phyloP scores from a whole-genome alignment of 2,329 filamentous ascomycete genomes.

The Emmonsiellopsis sp. region DNA sequence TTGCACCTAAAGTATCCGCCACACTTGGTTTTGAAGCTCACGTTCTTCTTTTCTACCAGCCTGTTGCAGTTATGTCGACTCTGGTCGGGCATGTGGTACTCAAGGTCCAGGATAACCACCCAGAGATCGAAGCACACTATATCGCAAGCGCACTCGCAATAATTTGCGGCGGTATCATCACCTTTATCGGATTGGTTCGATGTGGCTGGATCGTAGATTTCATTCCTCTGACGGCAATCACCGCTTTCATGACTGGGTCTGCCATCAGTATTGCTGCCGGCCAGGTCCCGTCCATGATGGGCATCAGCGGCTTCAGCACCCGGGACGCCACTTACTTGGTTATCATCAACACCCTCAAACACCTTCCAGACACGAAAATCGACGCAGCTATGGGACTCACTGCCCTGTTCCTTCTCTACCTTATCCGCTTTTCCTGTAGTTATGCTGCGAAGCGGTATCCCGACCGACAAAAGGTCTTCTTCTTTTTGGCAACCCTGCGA shows the following conservation, averaged over 20 bases:
- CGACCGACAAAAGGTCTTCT: constrained; percentile 62
- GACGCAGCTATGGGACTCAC: constrained; percentile 86
- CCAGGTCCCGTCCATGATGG: constrained; percentile 74
- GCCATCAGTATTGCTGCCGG: constrained; percentile 80
- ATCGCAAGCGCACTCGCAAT: constrained; percentile 73
- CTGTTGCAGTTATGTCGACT: constrained; percentile 91
- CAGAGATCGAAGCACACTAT: constrained; percentile 45
- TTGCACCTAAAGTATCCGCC: constrained; percentile 15
- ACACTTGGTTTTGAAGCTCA: constrained; percentile 8
- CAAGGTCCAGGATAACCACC: constrained; percentile 49
- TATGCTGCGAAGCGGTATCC: constrained; percentile 61
- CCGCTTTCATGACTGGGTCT: constrained; percentile 94
- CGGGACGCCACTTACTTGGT: constrained; percentile 72
- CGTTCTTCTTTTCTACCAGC: constrained; percentile 39
- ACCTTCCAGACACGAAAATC: constrained; percentile 57
- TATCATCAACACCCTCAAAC: constrained; percentile 71
- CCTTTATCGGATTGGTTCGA: constrained; percentile 67
- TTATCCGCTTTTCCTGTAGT: constrained; percentile 59
- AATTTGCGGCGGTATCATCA: constrained; percentile 67
- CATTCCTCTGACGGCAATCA: constrained; percentile 82
- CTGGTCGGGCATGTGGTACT: constrained; percentile 74
- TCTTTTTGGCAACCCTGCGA: constrained; percentile 84
- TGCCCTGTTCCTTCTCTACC: constrained; percentile 67
- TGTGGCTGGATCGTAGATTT: constrained; percentile 87
- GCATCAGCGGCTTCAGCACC: constrained; percentile 62